phyloP scores from a whole-genome alignment of 495 filamentous ascomycete genomes.

The Tuber umbilicatum region DNA sequence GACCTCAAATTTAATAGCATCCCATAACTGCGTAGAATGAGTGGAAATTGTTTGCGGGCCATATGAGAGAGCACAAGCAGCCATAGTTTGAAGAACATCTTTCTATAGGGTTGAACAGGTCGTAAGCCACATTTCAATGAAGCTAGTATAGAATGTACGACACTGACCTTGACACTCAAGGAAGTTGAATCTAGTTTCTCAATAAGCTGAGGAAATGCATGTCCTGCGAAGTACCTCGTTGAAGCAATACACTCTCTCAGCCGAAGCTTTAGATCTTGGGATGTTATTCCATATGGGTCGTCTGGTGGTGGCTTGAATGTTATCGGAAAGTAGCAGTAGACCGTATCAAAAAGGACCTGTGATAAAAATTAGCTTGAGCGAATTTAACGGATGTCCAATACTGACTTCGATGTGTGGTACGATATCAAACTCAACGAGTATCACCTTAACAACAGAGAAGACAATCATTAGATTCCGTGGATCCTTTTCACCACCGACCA shows the following conservation, averaged over 20 bases:
- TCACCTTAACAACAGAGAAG: conserved; percentile 64
- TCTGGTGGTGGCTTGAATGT: conserved; percentile 69
- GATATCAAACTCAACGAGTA: conserved; percentile 70
- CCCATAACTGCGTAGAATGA: conserved; percentile 67
- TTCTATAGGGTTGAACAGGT: conserved; percentile 46
- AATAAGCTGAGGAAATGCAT: conserved; percentile 61
- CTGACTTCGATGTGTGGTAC: conserved; percentile 56
- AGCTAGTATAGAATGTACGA: background rate
- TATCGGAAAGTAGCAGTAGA: conserved; percentile 75
- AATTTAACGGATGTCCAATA: background rate
- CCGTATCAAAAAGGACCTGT: conserved; percentile 62
- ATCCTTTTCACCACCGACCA: conserved; percentile 70
- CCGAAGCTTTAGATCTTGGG: conserved; percentile 64
- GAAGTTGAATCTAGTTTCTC: conserved; percentile 74
- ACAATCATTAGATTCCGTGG: conserved; percentile 72
- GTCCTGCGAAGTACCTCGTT: conserved; percentile 59
- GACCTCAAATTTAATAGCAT: conserved; percentile 69
- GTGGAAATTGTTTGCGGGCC: conserved; percentile 57
- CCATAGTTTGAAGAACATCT: conserved; percentile 63
- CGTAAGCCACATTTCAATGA: background rate
- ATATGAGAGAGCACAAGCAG: conserved; percentile 57
- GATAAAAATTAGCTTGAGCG: background rate
- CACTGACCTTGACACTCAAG: conserved; percentile 59
- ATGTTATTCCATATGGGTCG: conserved; percentile 67
- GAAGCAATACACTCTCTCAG: conserved; percentile 67